These are phyloP conservation scores for Lasiosphaeriaceae sp. DNA, from an alignment of 495 filamentous ascomycete genomes.

Conservation along the genomic window DNA sequence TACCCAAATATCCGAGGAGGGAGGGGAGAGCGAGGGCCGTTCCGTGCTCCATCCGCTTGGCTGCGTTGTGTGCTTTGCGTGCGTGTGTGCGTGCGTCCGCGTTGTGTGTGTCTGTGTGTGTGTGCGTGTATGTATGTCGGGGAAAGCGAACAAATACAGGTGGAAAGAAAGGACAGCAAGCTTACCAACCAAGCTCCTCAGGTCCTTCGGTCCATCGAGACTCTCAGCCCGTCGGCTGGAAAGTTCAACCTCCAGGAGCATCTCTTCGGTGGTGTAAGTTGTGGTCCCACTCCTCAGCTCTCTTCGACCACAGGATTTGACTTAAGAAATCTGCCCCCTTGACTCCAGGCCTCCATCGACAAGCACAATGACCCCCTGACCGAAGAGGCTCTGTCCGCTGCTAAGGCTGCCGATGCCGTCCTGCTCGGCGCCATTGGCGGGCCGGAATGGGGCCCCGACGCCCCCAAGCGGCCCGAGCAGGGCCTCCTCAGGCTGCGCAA, in stretches of 20 bases:
- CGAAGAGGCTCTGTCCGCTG: conserved; percentile 77
- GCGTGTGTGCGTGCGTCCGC: too few relatives aligned
- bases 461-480: conserved; percentile 86
- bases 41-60: too few relatives aligned
- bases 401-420: conserved; percentile 87
- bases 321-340: too few relatives aligned
- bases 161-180: neutral
- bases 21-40: too few relatives aligned
- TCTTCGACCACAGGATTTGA: too few relatives aligned
- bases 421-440: conserved; percentile 94
- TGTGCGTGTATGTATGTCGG: neutral
- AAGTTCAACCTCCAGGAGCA: conserved; percentile 92
- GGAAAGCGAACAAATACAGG: neutral
- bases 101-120: too few relatives aligned
- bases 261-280: conserved; percentile 85
- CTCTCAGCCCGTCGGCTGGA: conserved; percentile 56
- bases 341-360: conserved; percentile 91
- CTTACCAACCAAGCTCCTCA: conserved; percentile 23
- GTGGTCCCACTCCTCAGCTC: neutral
- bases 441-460: conserved; percentile 89
- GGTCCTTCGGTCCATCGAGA: conserved; percentile 74
- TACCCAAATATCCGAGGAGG: neutral
- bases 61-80: too few relatives aligned
- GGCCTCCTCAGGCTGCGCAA: conserved; percentile 91
- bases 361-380: conserved; percentile 73